phyloP scores from a whole-genome alignment of 106 monocot species.

The Apostasia shenzhenica region DNA sequence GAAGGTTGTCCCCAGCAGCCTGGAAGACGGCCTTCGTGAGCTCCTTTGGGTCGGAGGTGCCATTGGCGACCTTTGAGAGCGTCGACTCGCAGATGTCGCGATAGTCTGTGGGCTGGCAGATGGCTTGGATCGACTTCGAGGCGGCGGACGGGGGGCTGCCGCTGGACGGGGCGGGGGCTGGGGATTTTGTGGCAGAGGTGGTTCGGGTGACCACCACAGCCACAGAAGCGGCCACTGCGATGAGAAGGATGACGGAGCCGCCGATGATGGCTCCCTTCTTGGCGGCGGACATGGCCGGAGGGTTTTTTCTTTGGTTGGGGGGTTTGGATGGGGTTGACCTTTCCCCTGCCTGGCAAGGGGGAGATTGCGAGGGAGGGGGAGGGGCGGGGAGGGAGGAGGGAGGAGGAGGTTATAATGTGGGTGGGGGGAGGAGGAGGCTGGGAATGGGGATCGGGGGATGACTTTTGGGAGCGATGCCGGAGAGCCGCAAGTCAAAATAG shows the following conservation, averaged over 20 bases:
- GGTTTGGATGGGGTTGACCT: neutral
- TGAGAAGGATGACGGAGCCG: slow-evolving; percentile 29
- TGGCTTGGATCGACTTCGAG: slow-evolving; percentile 37
- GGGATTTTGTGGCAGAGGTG: no score
- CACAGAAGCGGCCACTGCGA: slow-evolving; percentile 33
- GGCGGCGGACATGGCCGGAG: neutral
- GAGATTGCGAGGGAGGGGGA: neutral
- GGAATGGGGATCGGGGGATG: no score
- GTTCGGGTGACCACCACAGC: slow-evolving; percentile 9
- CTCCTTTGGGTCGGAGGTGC: slow-evolving; percentile 40
- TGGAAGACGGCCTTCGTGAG: slow-evolving; percentile 36
- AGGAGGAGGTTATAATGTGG: no score
- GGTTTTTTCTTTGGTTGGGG: neutral
- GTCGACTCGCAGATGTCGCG: slow-evolving; percentile 25
- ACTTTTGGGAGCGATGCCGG: no score
- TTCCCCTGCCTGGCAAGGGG: neutral
- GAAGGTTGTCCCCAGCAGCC: slow-evolving; percentile 21
- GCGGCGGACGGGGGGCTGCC: neutral
- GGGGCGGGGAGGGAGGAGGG: neutral
- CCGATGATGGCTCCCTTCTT: slow-evolving; percentile 19
- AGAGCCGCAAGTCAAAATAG: no score
- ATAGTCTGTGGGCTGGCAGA: slow-evolving; percentile 68
- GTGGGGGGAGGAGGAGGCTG: no score
- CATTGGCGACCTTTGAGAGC: slow-evolving; percentile 23
- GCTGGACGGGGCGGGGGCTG: neutral